These are phyloP conservation scores for Aspergillus uvarum DNA, from an alignment of 2,329 filamentous ascomycete genomes.

Conservation along the genomic window DNA sequence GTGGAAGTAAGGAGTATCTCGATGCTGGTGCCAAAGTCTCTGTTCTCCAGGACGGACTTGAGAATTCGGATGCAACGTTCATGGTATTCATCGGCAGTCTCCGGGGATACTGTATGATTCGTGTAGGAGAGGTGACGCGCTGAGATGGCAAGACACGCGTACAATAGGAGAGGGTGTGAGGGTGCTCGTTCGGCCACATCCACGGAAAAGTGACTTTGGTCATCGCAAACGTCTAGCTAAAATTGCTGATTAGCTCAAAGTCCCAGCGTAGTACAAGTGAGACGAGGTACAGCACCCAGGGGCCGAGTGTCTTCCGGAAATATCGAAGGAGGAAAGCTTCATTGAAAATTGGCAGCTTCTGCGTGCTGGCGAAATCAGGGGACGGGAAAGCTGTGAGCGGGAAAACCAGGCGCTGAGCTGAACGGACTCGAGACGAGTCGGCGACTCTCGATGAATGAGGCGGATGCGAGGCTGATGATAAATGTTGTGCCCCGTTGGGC, in stretches of 20 bases:
- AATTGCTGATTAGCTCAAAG: constrained; percentile 12
- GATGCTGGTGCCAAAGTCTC: constrained; percentile 31
- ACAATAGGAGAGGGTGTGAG: constrained; percentile 31
- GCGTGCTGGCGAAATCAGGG: constrained; percentile 21
- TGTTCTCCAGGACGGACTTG: constrained; percentile 33
- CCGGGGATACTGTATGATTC: constrained; percentile 27
- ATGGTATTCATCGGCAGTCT: constrained; percentile 35
- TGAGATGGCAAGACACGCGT: constrained; percentile 36
- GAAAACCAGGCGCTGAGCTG: constrained; percentile 18
- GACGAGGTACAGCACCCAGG: constrained; percentile 27
- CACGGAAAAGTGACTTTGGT: constrained; percentile 31
- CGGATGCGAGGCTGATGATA: constrained; percentile 17
- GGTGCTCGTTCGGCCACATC: constrained; percentile 34
- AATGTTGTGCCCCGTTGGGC: constrained; percentile 27
- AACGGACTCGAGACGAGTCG: constrained; percentile 8
- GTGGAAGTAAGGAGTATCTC: constrained; percentile 37
- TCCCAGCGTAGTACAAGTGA: not conserved
- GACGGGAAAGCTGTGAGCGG: constrained; percentile 21
- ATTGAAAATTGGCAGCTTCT: constrained; percentile 29
- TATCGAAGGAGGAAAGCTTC: constrained; percentile 37
- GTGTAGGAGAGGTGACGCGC: constrained; percentile 36
- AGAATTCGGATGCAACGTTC: constrained; percentile 38
- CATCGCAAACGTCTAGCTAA: constrained; percentile 36
- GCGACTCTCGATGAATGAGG: constrained; percentile 12
- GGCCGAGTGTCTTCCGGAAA: constrained; percentile 33